phyloP scores from a whole-genome alignment of 2,329 filamentous ascomycete genomes.

The Helotiales sp. region DNA sequence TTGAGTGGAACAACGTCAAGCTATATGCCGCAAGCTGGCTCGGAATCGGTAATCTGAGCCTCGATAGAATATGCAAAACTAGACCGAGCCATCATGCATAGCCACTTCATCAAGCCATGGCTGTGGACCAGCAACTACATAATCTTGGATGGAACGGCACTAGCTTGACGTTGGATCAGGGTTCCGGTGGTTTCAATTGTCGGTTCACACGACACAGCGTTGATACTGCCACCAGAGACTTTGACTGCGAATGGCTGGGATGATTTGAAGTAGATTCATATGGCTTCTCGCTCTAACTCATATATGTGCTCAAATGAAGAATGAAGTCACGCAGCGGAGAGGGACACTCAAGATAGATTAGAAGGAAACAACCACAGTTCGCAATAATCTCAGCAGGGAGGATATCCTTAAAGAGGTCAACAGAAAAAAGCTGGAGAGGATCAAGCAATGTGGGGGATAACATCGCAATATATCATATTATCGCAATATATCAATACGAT shows the following conservation, averaged over 20 bases:
- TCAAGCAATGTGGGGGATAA: no score
- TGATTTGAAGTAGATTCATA: background rate
- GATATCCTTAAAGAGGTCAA: background rate
- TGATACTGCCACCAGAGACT: background rate
- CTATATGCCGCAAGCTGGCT: background rate
- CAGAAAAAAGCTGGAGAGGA: background rate
- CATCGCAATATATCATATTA: no score
- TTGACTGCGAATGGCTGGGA: background rate
- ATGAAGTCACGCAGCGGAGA: background rate
- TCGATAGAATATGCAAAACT: background rate
- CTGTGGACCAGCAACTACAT: background rate
- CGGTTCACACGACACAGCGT: background rate
- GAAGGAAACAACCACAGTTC: background rate
- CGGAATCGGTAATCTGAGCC: background rate
- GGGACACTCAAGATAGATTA: background rate
- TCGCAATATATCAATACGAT: background rate
- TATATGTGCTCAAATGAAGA: no score
- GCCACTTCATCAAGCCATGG: background rate
- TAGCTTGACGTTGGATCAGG: background rate
- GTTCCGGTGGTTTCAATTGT: background rate
- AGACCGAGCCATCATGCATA: background rate
- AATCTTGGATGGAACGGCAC: background rate
- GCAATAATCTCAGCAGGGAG: background rate
- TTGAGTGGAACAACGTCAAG: background rate
- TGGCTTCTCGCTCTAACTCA: background rate